Evolutionary conservation across 2,329 filamentous ascomycete genomes (phyloP).

Genomic region (Periconia digitata): DNA sequence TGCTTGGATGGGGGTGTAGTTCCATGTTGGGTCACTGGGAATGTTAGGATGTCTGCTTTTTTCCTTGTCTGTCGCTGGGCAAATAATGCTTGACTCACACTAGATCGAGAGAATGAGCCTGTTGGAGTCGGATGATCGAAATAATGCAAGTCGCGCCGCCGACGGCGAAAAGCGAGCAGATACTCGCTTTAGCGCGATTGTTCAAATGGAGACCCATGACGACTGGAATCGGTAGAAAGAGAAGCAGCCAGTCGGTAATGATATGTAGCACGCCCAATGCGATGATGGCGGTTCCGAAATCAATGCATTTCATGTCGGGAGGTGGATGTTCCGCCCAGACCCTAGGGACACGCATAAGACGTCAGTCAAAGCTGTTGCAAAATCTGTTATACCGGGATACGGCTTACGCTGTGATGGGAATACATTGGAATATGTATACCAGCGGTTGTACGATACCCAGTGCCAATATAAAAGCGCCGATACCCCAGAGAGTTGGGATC

Average conservation of each 20-base stretch:
- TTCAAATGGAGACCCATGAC: slow-evolving; percentile 8
- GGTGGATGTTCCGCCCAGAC: background rate
- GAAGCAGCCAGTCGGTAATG: slow-evolving; percentile 14
- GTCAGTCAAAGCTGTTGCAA: slow-evolving; percentile 13
- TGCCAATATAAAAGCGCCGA: slow-evolving; percentile 11
- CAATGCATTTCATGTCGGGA: background rate
- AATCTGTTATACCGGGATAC: no score
- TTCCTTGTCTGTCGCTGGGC: no score
- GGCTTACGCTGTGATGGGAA: slow-evolving; percentile 11
- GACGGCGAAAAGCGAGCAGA: slow-evolving; percentile 15
- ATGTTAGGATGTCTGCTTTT: background rate
- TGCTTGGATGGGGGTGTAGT: slow-evolving; percentile 8
- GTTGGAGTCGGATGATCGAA: slow-evolving; percentile 9
- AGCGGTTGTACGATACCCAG: slow-evolving; percentile 10
- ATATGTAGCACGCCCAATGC: slow-evolving; percentile 16
- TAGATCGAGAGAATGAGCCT: background rate
- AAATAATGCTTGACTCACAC: background rate
- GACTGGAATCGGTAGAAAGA: slow-evolving; percentile 14
- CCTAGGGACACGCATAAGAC: no score
- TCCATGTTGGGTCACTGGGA: slow-evolving; percentile 3
- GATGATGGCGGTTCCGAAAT: slow-evolving; percentile 9
- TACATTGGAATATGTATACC: slow-evolving; percentile 13
- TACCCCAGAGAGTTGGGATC: slow-evolving; percentile 10
- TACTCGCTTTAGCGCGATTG: slow-evolving; percentile 9
- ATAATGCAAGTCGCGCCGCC: slow-evolving; percentile 12